These are phyloP conservation scores for Ophiobolus disseminans DNA, from an alignment of 2,329 filamentous ascomycete species.

Conservation along the genomic window DNA sequence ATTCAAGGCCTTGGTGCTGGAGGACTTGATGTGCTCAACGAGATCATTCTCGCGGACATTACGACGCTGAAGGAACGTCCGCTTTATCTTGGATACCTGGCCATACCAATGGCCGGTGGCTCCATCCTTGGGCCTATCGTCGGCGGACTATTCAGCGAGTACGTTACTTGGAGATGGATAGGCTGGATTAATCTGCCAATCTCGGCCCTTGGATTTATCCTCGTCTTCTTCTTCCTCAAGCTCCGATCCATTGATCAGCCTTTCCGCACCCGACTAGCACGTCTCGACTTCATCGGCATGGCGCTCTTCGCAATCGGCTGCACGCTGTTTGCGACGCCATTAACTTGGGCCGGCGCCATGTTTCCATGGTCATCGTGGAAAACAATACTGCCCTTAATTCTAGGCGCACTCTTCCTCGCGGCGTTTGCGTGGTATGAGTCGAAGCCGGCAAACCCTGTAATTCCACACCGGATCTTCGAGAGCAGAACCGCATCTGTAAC, in stretches of 20 bases:
- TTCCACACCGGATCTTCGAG: constrained; percentile 53
- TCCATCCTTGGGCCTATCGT: constrained; percentile 58
- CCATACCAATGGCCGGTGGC: constrained; percentile 60
- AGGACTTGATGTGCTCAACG: constrained; percentile 57
- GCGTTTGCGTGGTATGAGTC: constrained; percentile 61
- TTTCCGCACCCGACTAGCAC: constrained; percentile 46
- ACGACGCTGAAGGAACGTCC: constrained; percentile 57
- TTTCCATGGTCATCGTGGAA: constrained; percentile 64
- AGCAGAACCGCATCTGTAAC: constrained; percentile 57
- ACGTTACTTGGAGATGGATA: constrained; percentile 57
- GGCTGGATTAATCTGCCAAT: constrained; percentile 49
- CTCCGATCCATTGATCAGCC: constrained; percentile 57
- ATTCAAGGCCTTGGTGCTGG: constrained; percentile 61
- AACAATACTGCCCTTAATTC: constrained; percentile 65
- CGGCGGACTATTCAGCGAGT: constrained; percentile 54
- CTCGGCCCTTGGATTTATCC: constrained; percentile 51
- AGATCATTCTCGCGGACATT: constrained; percentile 61
- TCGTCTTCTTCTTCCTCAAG: constrained; percentile 58
- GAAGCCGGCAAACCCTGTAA: constrained; percentile 58
- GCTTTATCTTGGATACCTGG: constrained; percentile 57
- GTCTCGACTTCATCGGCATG: constrained; percentile 60
- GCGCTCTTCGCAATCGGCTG: constrained; percentile 53
- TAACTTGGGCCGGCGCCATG: constrained; percentile 59
- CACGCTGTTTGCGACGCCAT: constrained; percentile 55
- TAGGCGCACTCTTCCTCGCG: constrained; percentile 61